Evolutionary conservation across 2,329 filamentous ascomycete genomes (phyloP).

Genomic region (Tolypocladium tropicale): DNA sequence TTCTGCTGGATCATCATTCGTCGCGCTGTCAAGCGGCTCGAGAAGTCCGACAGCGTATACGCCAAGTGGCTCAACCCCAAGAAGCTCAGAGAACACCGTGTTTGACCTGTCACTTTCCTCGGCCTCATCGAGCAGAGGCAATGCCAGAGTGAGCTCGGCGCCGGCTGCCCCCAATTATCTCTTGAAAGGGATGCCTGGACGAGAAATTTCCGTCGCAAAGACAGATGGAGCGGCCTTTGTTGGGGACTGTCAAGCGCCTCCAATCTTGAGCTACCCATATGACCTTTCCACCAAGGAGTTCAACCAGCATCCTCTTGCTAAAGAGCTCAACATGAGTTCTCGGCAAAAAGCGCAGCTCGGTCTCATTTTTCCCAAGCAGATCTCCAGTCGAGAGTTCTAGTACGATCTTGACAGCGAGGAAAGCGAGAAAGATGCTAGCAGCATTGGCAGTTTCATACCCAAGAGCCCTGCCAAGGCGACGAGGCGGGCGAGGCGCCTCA

Average conservation of each 20-base stretch:
- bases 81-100: background rate
- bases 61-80: background rate
- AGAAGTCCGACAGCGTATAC: background rate
- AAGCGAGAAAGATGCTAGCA: slow-evolving; percentile 7
- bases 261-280: slow-evolving; percentile 21
- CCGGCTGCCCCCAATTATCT: slow-evolving; percentile 29
- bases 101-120: slow-evolving; percentile 1
- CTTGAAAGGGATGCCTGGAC: slow-evolving; percentile 25
- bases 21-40: slow-evolving; percentile 5
- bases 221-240: slow-evolving; percentile 25
- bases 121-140: slow-evolving; percentile 1
- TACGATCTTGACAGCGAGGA: slow-evolving; percentile 26
- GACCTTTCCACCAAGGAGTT: slow-evolving; percentile 24
- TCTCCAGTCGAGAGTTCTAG: slow-evolving; percentile 23
- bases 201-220: slow-evolving; percentile 26
- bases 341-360: slow-evolving; percentile 20
- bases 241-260: slow-evolving; percentile 17
- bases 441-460: background rate
- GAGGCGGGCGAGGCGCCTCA: slow-evolving; percentile 1
- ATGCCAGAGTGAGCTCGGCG: slow-evolving; percentile 1
- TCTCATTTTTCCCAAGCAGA: slow-evolving; percentile 22
- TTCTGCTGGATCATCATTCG: slow-evolving; percentile 4
- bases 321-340: slow-evolving; percentile 15
- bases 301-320: slow-evolving; percentile 24
- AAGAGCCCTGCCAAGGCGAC: slow-evolving; percentile 4